phyloP scores from a whole-genome alignment of 768 basidiomycete genomes.

The Dentipellis fragilis region DNA sequence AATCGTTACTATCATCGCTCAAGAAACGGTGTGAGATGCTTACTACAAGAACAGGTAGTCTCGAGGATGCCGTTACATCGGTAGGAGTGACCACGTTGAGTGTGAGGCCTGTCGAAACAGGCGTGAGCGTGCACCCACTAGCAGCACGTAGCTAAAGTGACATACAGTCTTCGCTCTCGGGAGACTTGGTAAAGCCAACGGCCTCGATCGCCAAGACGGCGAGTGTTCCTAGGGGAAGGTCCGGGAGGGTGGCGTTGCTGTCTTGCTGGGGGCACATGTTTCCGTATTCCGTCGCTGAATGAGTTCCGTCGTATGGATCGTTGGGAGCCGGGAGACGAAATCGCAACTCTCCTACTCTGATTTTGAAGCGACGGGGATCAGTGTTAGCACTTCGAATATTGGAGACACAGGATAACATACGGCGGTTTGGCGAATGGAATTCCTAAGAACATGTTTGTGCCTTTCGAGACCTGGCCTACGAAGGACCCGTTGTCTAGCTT shows the following conservation, averaged over 20 bases:
- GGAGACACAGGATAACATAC: background rate
- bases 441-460: slow-evolving; percentile 8
- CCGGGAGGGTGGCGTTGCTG: background rate
- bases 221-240: background rate
- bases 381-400: no score
- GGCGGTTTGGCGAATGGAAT: background rate
- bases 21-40: background rate
- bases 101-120: slow-evolving; percentile 13
- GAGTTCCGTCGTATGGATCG: no score
- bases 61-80: slow-evolving; percentile 2
- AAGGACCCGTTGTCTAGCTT: slow-evolving; percentile 9
- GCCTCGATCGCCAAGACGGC: no score
- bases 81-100: slow-evolving; percentile 19
- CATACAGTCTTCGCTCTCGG: no score
- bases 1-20: no score
- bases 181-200: no score
- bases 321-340: no score
- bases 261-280: slow-evolving; percentile 17
- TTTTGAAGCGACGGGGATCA: no score
- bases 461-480: slow-evolving; percentile 2
- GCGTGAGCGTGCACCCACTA: background rate
- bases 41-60: slow-evolving; percentile 13
- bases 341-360: no score
- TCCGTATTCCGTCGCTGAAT: slow-evolving; percentile 5
- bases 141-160: no score